Percentiles rank a stretch among this genome's conserved stretches.
These are phyloP conservation scores for Drechslerella coelobrocha DNA, from an alignment of 2,329 filamentous ascomycete genomes.

Conservation along the genomic window DNA sequence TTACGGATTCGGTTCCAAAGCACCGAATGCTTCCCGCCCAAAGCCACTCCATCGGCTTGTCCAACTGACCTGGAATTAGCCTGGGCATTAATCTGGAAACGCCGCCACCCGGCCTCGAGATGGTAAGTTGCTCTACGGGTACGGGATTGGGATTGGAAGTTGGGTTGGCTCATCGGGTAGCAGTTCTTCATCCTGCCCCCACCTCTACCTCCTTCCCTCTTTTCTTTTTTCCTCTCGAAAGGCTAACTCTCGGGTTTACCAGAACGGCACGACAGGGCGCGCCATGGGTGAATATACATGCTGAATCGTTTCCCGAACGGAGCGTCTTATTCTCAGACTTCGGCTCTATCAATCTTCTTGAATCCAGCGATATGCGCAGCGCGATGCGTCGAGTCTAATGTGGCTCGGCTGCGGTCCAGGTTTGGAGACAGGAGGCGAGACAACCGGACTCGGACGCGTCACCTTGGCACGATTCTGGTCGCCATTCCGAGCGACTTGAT, in stretches of 20 bases:
- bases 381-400: not conserved
- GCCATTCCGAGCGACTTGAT: not conserved
- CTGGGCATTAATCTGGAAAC: not conserved
- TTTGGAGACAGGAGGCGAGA: conserved; percentile 9
- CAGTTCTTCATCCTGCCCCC: not conserved
- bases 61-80: not conserved
- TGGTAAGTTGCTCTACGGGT: not conserved
- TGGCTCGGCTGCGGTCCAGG: conserved; percentile 2
- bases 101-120: not conserved
- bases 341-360: not conserved
- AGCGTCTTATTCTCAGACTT: not conserved
- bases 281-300: not conserved
- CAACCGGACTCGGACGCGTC: not conserved
- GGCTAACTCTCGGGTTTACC: not conserved
- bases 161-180: not conserved
- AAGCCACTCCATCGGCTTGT: not conserved
- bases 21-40: not conserved
- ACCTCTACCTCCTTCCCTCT: not conserved
- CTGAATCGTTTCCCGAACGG: not conserved
- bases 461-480: not conserved
- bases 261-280: not conserved
- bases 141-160: not conserved
- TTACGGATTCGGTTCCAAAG: not conserved
- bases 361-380: not conserved
- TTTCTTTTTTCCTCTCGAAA: not conserved